Percentiles rank a stretch among this genome's conserved stretches.
Evolutionary conservation across 139 green algal genomes (phyloP).

Genomic region (Micromonas pusilla): DNA sequence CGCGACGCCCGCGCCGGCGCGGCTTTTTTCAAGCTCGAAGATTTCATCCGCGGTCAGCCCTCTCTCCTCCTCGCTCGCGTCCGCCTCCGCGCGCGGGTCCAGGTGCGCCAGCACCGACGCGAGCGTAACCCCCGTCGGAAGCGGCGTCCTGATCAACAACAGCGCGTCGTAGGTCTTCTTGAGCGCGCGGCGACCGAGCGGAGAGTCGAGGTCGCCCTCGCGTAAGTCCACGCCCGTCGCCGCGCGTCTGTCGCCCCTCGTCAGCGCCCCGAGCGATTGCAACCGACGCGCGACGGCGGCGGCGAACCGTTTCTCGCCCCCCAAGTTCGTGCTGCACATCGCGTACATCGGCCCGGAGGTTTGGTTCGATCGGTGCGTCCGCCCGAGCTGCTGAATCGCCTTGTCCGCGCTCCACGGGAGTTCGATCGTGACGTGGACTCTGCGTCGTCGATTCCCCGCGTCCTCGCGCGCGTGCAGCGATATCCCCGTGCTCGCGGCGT

Average conservation of each 20-base stretch:
- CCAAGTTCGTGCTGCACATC: conserved; percentile 67
- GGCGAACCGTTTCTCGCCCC: conserved; percentile 80
- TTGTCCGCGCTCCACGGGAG: conserved; percentile 85
- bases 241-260: conserved; percentile 73
- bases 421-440: conserved; percentile 82
- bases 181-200: conserved; percentile 46
- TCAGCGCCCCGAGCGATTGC: conserved; percentile 80
- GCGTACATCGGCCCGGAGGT: conserved; percentile 47
- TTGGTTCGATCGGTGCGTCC: conserved; percentile 62
- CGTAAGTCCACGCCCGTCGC: conserved; percentile 47
- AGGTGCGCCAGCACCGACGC: neutral
- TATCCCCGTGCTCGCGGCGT: conserved; percentile 77
- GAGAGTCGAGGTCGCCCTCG: conserved; percentile 49
- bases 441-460: conserved; percentile 46
- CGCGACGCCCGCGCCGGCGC: neutral
- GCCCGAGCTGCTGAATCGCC: conserved; percentile 84
- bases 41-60: neutral
- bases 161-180: conserved; percentile 41
- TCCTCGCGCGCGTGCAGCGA: conserved; percentile 61
- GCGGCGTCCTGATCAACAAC: neutral
- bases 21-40: neutral
- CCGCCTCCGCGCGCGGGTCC: no score
- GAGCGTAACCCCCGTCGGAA: neutral
- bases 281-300: conserved; percentile 73
- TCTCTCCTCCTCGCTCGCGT: no score